Evolutionary conservation across 228 moss, liverwort and hornwort species (phyloP).

Genomic region (Sphagnum fallax): DNA sequence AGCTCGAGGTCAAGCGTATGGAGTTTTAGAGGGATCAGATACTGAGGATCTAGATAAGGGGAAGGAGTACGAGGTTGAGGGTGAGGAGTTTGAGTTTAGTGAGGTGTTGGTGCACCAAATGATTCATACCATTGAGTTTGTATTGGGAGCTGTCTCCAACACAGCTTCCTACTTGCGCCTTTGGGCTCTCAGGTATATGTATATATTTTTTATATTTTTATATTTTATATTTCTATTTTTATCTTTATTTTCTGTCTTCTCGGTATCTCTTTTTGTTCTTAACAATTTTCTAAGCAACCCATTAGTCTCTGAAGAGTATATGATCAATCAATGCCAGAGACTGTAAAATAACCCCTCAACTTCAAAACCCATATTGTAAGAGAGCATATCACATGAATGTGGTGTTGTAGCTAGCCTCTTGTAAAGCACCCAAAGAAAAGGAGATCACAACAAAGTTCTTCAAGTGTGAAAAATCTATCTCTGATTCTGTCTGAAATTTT

Average conservation of each 20-base stretch:
- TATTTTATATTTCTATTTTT: too few species aligned
- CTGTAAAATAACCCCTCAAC: too few species aligned
- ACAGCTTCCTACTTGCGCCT: conserved; percentile 90
- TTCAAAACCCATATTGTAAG: too few species aligned
- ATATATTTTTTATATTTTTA: neutral
- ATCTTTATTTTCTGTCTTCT: neutral
- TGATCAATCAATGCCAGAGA: neutral
- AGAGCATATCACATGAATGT: too few species aligned
- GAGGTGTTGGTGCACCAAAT: conserved; percentile 94
- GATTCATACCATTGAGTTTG: conserved; percentile 98
- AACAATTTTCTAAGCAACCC: neutral
- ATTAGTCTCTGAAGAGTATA: neutral
- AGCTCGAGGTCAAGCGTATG: conserved; percentile 71
- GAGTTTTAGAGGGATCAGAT: conserved; percentile 78
- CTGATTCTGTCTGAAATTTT: too few species aligned
- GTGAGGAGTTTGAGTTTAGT: conserved; percentile 89
- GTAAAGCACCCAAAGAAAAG: too few species aligned
- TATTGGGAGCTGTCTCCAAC: conserved; percentile 87
- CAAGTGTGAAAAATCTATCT: too few species aligned
- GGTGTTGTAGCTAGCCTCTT: too few species aligned
- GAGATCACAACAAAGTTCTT: too few species aligned
- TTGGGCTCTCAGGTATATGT: conserved; percentile 85
- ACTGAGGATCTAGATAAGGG: conserved; percentile 68
- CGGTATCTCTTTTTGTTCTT: neutral
- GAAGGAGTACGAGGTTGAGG: conserved; percentile 61